Evolutionary conservation across 1,139 yeast genomes (phyloP), one percentile per base, ranked within the genome.

Genomic region (Pichia sp.): DNA sequence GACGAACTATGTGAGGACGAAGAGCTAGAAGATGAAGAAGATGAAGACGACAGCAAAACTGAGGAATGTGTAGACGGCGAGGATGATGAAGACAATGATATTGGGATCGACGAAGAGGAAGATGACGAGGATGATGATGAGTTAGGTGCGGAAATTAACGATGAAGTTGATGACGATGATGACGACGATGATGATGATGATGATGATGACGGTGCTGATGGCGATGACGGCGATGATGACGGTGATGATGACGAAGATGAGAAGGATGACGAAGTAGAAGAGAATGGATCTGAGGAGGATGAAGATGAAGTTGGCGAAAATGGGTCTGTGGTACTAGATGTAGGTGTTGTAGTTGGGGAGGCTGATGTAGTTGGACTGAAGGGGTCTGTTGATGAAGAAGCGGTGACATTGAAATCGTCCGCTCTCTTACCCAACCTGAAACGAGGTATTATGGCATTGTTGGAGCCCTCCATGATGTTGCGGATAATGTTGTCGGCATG

Each of bases 361-460:
- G 10, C 28, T 34, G 48, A 39, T n/a, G 54, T 41, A 10, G 23
- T 26, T 34, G 49, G 25, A 18, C 18, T 6, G 37, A 13, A 13
- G n/a, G 18, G 3, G 18, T 34, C 37, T 34, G 18, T 7, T 13
- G 37, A 34, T 5, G 37, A 34, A 9, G 18, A n/a, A 16, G 18
- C 7, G 13, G 37, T 34, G 8, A 18, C n/a, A 16, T 34, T 54
- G 23, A 47, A 5, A 8, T 41, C 52, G 22, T 53, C 61, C 4
- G 51, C 64, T 50, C 66, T 55, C 44, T 49, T 62, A 4, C 49
- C 51, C 2, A 63, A 34, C 34, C 57, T 56, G 46, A 63, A 62
- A 41, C 66, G 54, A 6, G 66, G 66, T 16, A 60, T 53, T 18
- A 62, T 61, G 3, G 62, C 65, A 48, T 60, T 52, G 47, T 60